Percentiles rank a stretch among this genome's conserved stretches.
phyloP scores from a whole-genome alignment of 176 grass and related monocot species.

The Typha latifolia region DNA sequence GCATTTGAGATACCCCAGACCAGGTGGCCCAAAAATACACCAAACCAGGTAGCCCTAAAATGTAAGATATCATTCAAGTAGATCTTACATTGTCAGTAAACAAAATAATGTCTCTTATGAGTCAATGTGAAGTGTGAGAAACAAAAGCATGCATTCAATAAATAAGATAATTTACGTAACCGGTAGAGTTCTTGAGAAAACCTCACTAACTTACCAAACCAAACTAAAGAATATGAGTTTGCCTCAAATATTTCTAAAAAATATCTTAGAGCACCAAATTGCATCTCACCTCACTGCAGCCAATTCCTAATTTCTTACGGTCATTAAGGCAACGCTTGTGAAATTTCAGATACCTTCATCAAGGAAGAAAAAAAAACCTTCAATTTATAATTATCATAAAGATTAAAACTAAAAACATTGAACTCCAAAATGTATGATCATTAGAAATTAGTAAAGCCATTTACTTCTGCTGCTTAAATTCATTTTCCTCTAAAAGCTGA shows the following conservation, averaged over 20 bases:
- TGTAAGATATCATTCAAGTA: no score
- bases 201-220: no score
- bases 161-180: no score
- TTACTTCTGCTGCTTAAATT: conserved; percentile 98
- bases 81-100: no score
- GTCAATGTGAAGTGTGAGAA: no score
- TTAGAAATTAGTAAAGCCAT: conserved; percentile 1
- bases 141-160: no score
- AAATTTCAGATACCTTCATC: conserved; percentile 92
- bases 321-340: conserved; percentile 73
- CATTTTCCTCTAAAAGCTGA: conserved; percentile 87
- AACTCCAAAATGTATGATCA: no score
- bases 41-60: no score
- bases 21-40: no score
- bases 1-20: no score
- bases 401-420: neutral
- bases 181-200: no score
- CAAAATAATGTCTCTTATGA: no score
- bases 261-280: neutral
- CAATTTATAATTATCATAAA: conserved; percentile 20
- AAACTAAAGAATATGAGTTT: neutral
- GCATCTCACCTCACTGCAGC: conserved; percentile 67
- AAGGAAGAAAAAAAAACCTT: conserved; percentile 15
- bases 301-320: conserved; percentile 84
- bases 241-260: neutral